Evolutionary conservation across 495 filamentous ascomycete genomes (phyloP).

Genomic region (Talaromyces ruber): DNA sequence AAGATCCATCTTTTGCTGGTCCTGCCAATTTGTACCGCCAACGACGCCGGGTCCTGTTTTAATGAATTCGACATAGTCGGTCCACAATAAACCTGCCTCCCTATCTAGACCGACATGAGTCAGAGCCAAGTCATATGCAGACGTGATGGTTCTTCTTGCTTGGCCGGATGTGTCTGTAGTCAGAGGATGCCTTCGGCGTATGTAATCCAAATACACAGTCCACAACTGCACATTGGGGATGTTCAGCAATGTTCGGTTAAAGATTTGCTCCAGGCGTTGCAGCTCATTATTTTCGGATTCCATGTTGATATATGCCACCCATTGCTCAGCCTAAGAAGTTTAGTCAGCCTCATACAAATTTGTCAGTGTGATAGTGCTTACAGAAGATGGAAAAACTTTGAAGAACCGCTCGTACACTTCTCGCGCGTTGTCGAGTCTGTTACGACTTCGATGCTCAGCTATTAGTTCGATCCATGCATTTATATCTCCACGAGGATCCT

Average conservation of each 20-base stretch:
- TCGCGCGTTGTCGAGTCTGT: slow-evolving; percentile 73
- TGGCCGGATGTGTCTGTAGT: slow-evolving; percentile 67
- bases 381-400: slow-evolving; percentile 76
- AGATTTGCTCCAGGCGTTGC: slow-evolving; percentile 67
- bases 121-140: slow-evolving; percentile 87
- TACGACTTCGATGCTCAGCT: slow-evolving; percentile 70
- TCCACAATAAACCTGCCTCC: slow-evolving; percentile 85
- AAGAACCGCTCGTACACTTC: slow-evolving; percentile 79
- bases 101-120: slow-evolving; percentile 83
- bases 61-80: slow-evolving; percentile 86
- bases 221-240: slow-evolving; percentile 79
- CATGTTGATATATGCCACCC: slow-evolving; percentile 79
- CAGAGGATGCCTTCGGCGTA: slow-evolving; percentile 82
- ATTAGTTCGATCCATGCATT: slow-evolving; percentile 86
- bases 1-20: slow-evolving; percentile 93
- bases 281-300: slow-evolving; percentile 78
- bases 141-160: slow-evolving; percentile 65
- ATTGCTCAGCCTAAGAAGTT: slow-evolving; percentile 66
- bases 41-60: slow-evolving; percentile 74
- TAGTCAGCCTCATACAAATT: neutral
- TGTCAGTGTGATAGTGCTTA: slow-evolving; percentile 40
- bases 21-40: slow-evolving; percentile 85
- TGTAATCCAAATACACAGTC: slow-evolving; percentile 90
- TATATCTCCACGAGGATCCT: slow-evolving; percentile 86
- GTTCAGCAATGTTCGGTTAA: slow-evolving; percentile 60